Evolutionary conservation across 345 rosid genomes (phyloP).

Genomic region (Turnera subulata): DNA sequence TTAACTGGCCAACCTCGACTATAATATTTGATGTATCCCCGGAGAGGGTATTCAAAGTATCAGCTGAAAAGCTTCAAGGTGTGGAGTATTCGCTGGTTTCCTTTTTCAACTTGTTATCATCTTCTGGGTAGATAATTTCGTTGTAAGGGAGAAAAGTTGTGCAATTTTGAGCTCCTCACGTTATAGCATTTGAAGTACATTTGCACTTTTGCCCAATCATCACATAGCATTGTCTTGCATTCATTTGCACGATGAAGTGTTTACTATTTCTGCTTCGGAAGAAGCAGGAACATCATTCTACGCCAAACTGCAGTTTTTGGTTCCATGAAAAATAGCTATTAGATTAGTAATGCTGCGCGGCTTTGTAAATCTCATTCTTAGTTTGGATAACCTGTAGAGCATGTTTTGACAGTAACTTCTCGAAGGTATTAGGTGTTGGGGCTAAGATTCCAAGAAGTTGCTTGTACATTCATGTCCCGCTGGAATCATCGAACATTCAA

Average conservation of each 20-base stretch:
- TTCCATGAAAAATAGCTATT: no score
- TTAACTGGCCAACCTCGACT: constrained; percentile 83
- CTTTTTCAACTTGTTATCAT: background rate
- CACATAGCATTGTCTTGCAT: no score
- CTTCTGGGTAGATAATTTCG: background rate
- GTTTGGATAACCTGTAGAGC: background rate
- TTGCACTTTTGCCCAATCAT: no score
- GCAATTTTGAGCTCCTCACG: no score
- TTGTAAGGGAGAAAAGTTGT: no score
- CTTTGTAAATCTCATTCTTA: no score
- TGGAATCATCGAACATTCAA: constrained; percentile 44
- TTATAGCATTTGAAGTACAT: no score
- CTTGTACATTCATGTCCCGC: constrained; percentile 66
- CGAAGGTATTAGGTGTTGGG: constrained; percentile 63
- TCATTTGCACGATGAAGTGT: no score
- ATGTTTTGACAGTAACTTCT: constrained; percentile 14
- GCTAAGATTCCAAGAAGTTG: constrained; percentile 74
- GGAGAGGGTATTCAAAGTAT: constrained; percentile 43
- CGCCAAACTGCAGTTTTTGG: no score
- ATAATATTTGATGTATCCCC: constrained; percentile 78
- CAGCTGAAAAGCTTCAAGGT: constrained; percentile 73
- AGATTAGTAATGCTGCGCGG: no score
- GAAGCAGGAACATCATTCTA: no score
- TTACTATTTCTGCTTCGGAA: no score
- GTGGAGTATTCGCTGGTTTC: constrained; percentile 12